Percentiles rank a stretch among this genome's conserved stretches.
These are phyloP conservation scores for Colletotrichum endophyticum DNA, from an alignment of 2,329 filamentous ascomycete genomes.

Conservation along the genomic window DNA sequence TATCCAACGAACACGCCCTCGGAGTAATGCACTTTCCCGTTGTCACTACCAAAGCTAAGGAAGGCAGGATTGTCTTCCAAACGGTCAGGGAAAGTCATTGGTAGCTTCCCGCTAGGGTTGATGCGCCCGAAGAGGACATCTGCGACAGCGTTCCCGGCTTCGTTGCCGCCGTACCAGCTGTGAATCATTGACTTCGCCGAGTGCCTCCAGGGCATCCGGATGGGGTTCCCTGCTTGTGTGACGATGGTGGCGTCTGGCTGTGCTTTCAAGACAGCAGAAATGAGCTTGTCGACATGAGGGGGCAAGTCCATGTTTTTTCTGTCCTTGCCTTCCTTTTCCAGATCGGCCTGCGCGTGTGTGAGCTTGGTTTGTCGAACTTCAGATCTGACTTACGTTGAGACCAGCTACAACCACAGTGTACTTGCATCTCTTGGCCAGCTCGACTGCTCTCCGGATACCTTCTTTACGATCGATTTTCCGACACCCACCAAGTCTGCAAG, in stretches of 20 bases:
- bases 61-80: slow-evolving; percentile 72
- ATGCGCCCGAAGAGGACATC: slow-evolving; percentile 72
- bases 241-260: slow-evolving; percentile 72
- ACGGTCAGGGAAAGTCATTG: slow-evolving; percentile 70
- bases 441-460: slow-evolving; percentile 69
- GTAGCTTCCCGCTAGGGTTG: slow-evolving; percentile 77
- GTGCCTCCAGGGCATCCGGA: slow-evolving; percentile 65
- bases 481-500: slow-evolving; percentile 65
- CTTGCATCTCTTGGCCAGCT: slow-evolving; percentile 71
- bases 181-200: slow-evolving; percentile 62
- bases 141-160: slow-evolving; percentile 75
- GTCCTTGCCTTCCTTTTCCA: slow-evolving; percentile 76
- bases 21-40: slow-evolving; percentile 69
- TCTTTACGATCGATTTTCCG: slow-evolving; percentile 60
- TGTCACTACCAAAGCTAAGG: slow-evolving; percentile 69
- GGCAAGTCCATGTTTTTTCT: slow-evolving; percentile 76
- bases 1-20: slow-evolving; percentile 79
- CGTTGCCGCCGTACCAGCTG: slow-evolving; percentile 79
- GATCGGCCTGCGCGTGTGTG: slow-evolving; percentile 49
- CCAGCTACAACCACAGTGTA: slow-evolving; percentile 81
- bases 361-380: not conserved
- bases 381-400: slow-evolving; percentile 48
- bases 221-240: slow-evolving; percentile 73
- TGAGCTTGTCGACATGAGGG: slow-evolving; percentile 69
- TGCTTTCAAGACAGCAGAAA: slow-evolving; percentile 65